phyloP scores from a whole-genome alignment of 257 asterid species.

The Solanum appendiculatum region DNA sequence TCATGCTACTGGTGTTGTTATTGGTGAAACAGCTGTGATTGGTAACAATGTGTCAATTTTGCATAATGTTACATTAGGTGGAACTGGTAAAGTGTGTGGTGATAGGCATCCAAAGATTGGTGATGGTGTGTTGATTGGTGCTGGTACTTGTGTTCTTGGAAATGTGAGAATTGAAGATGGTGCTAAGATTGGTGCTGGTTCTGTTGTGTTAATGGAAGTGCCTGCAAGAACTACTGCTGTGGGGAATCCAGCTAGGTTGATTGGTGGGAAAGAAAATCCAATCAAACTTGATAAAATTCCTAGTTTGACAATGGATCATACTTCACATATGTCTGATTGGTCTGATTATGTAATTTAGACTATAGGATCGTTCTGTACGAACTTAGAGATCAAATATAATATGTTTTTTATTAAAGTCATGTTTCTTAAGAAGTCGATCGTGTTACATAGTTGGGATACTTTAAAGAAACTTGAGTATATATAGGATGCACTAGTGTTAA shows the following conservation, averaged over 20 bases:
- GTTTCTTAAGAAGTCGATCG: background rate
- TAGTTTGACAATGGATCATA: slow-evolving; percentile 82
- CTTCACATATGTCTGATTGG: slow-evolving; percentile 58
- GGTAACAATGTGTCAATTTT: slow-evolving; percentile 79
- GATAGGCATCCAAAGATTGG: slow-evolving; percentile 88
- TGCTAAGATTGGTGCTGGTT: slow-evolving; percentile 91
- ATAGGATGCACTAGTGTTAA: background rate
- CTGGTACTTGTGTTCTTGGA: slow-evolving; percentile 87
- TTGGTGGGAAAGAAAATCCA: slow-evolving; percentile 87
- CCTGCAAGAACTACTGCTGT: slow-evolving; percentile 86
- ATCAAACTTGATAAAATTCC: slow-evolving; percentile 55
- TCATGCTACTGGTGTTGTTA: slow-evolving; percentile 56
- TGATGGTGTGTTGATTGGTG: slow-evolving; percentile 85
- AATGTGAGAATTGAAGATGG: slow-evolving; percentile 72
- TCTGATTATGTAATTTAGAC: slow-evolving; percentile 71
- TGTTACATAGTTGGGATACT: background rate
- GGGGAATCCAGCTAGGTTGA: slow-evolving; percentile 79
- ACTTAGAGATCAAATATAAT: background rate
- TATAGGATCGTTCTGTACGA: background rate
- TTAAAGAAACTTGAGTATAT: background rate
- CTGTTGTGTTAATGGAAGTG: slow-evolving; percentile 69
- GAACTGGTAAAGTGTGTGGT: slow-evolving; percentile 75
- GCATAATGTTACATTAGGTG: slow-evolving; percentile 90
- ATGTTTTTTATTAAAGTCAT: background rate
- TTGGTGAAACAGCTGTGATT: slow-evolving; percentile 82